Base-by-base conservation (phyloP, 257 asterid species). In the Ilex asprella region DNA sequence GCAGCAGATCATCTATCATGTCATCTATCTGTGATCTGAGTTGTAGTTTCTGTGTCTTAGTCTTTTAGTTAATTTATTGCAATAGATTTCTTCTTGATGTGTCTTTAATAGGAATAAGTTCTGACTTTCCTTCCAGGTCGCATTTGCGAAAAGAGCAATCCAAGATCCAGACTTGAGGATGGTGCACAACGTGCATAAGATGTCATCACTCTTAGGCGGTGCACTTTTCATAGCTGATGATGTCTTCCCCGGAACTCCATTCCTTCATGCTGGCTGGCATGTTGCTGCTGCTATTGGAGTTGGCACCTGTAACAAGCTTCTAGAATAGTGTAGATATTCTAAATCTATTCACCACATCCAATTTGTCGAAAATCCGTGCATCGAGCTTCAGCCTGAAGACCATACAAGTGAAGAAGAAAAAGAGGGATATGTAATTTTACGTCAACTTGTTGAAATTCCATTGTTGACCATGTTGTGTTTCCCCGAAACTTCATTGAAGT, bases 241-340 rank as follows among this genome's bases (percentile, higher is more conserved):
- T 54, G 47, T 84, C 8, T 82, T 79, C 61, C 85, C 95, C 13
- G 74, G 84, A 56, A 80, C 97, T 43, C 95, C 97, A 30, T 89
- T 68, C 66, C 78, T 89, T 32, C 97, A 89, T 73, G 95, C 94
- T 61, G 95, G 87, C 65, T 86, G 97, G 97, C 97, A 86, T 76
- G 83, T 89, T 71, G 95, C 97, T 58, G 97, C 97, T 79, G 95
- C 97, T 63, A 59, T 84, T 51, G 95, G 95, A 55, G 94, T 89
- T 32, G 49, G 79, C 73, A 83, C 97, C 63, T 86, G 91, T 75
- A 89, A 89, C 85, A 86, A 85, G 65, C 95, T 89, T 64, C 76
- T 89, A 67, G 79, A 78, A 56, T 82, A 83, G 72, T 55, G 41
- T 52, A 27, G 1, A 10, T n/a, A 12, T 44, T 58, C 63, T 73